A percentile compares a stretch with the other conserved stretches of the same genome.
phyloP scores from a whole-genome alignment of 1,139 yeast species.

The Pichia sp. region DNA sequence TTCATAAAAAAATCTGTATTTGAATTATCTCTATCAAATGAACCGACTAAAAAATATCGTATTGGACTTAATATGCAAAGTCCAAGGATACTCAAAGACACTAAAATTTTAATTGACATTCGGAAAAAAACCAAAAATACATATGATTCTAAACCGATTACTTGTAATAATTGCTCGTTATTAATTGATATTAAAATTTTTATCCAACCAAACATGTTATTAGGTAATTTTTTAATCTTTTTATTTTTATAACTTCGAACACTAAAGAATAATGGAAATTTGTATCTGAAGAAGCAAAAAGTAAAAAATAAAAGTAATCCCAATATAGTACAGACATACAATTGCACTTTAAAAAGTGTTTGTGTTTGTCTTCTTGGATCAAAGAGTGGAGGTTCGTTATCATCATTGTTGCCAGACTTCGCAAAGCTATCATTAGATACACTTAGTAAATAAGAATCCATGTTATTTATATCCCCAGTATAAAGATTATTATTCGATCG shows the following conservation, averaged over 20 bases:
- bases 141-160: conserved; percentile 62
- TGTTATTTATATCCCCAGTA: too few species aligned
- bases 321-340: conserved; percentile 26
- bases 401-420: conserved; percentile 3
- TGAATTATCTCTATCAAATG: conserved; percentile 46
- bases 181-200: conserved; percentile 41
- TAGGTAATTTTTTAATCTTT: conserved; percentile 27
- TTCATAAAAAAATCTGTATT: conserved; percentile 2
- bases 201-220: conserved; percentile 50
- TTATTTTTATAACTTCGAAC: conserved; percentile 28
- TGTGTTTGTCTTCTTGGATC: conserved; percentile 30
- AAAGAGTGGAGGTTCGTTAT: conserved; percentile 23
- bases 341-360: conserved; percentile 30
- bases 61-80: conserved; percentile 66
- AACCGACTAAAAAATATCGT: conserved; percentile 64
- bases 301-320: conserved; percentile 26
- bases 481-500: too few species aligned
- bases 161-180: conserved; percentile 52
- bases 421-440: too few species aligned
- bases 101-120: conserved; percentile 62
- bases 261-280: conserved; percentile 29
- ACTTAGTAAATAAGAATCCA: too few species aligned
- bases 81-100: conserved; percentile 56
- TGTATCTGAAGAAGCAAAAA: conserved; percentile 28
- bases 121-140: conserved; percentile 74